A percentile compares a stretch with the other conserved stretches of the same genome.
Evolutionary conservation across 1,139 yeast species (phyloP).

Genomic region (Scheffersomyces insectosa): DNA sequence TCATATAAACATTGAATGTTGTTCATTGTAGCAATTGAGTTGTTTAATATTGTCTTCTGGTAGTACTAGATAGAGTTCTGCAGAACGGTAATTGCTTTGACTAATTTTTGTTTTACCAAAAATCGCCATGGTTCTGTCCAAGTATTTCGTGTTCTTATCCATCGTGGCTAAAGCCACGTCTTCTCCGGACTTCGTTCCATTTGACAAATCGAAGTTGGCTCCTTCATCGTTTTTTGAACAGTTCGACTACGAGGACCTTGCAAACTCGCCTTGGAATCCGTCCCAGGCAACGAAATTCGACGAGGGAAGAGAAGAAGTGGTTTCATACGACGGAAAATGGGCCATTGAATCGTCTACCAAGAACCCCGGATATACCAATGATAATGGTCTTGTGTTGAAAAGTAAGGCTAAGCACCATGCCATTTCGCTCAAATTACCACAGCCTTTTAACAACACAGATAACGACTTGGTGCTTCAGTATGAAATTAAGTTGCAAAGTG

Average conservation of each 20-base stretch:
- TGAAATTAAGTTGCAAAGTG: conserved; percentile 80
- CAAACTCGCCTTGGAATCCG: conserved; percentile 58
- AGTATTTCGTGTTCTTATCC: no score
- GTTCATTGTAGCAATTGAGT: no score
- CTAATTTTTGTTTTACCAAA: no score
- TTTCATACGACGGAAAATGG: conserved; percentile 75
- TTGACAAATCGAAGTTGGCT: conserved; percentile 25
- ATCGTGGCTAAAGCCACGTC: no score
- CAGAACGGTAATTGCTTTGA: no score
- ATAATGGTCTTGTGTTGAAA: conserved; percentile 74
- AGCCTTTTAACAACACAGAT: conserved; percentile 54
- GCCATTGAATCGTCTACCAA: conserved; percentile 52
- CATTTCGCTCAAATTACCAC: conserved; percentile 59
- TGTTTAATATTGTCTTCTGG: no score
- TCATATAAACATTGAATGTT: no score
- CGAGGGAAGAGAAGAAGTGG: conserved; percentile 37
- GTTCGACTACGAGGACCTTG: conserved; percentile 45
- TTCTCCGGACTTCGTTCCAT: conserved; percentile 20
- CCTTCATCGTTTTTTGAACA: conserved; percentile 66
- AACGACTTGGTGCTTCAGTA: conserved; percentile 80
- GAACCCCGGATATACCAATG: conserved; percentile 60
- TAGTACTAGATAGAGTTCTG: no score
- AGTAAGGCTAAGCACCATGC: conserved; percentile 80
- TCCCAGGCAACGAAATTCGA: conserved; percentile 54
- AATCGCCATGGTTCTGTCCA: no score